phyloP scores from a whole-genome alignment of 176 grass and related monocot genomes.

The Eleusine indica region DNA sequence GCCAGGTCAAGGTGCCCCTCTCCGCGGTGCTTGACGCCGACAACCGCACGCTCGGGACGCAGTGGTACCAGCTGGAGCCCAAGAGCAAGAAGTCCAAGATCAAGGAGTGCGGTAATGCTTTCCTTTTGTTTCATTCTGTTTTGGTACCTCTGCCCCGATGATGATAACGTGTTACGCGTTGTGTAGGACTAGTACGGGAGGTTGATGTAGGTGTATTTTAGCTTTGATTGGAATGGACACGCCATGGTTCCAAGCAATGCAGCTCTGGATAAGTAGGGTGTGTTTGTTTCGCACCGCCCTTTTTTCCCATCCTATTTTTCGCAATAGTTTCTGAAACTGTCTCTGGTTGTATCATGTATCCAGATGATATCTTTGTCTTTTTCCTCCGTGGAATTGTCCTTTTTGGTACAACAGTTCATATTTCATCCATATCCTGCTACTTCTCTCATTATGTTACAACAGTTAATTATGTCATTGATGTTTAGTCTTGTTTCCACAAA shows the following conservation, averaged over 20 bases:
- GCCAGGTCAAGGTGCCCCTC: slow-evolving; percentile 84
- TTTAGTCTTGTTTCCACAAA: neutral
- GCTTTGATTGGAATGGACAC: neutral
- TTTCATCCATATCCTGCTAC: neutral
- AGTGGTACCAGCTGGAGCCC: slow-evolving; percentile 79
- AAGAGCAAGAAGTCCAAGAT: slow-evolving; percentile 87
- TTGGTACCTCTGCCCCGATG: neutral
- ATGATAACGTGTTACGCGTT: slow-evolving; percentile 1
- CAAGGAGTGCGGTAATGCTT: slow-evolving; percentile 64
- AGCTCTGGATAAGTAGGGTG: neutral
- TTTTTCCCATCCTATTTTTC: neutral
- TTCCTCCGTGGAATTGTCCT: neutral
- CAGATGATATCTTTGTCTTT: neutral
- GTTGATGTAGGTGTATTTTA: neutral
- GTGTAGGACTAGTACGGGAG: neutral
- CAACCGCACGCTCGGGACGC: slow-evolving; percentile 59
- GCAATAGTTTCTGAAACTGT: neutral
- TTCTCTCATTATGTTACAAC: neutral
- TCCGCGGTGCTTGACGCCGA: slow-evolving; percentile 73
- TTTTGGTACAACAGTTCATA: neutral
- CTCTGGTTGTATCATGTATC: neutral
- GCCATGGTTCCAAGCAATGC: neutral
- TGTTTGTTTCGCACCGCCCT: slow-evolving; percentile 6
- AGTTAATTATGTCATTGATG: neutral
- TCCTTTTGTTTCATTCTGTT: neutral